Percentiles rank a stretch among this genome's conserved stretches.
phyloP scores from a whole-genome alignment of 176 grass and related monocot genomes.

The Carex kokanica region DNA sequence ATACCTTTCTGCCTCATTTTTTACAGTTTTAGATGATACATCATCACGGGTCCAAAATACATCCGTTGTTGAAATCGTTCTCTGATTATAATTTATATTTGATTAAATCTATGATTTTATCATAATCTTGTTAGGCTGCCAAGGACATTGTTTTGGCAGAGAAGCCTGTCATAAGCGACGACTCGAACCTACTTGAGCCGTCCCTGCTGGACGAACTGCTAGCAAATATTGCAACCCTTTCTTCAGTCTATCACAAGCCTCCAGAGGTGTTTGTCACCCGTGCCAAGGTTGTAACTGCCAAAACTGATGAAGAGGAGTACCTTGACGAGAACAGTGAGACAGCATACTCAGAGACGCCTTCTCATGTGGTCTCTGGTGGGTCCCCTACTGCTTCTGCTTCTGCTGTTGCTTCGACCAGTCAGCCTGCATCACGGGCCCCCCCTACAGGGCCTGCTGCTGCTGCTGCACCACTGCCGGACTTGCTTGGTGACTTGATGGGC shows the following conservation, averaged over 20 bases:
- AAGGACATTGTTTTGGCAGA: constrained; percentile 99
- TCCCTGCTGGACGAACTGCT: constrained; percentile 96
- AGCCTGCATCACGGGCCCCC: constrained; percentile 40
- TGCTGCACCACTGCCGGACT: constrained; percentile 74
- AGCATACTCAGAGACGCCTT: constrained; percentile 79
- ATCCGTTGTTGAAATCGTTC: neutral
- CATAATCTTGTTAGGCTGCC: constrained; percentile 57
- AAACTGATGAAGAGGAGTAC: constrained; percentile 82
- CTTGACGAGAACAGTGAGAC: constrained; percentile 63
- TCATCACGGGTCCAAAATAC: neutral
- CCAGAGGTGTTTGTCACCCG: constrained; percentile 88
- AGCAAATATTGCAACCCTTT: constrained; percentile 95
- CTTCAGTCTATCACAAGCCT: constrained; percentile 97
- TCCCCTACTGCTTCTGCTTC: constrained; percentile 51
- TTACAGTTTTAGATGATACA: neutral
- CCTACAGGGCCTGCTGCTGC: constrained; percentile 38
- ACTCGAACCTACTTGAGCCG: constrained; percentile 81
- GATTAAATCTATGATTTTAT: constrained; percentile 8
- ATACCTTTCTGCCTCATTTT: neutral
- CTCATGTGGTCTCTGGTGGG: constrained; percentile 71
- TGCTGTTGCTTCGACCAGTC: constrained; percentile 42
- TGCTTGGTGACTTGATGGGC: constrained; percentile 92
- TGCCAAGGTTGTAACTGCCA: constrained; percentile 61
- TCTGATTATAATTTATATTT: neutral
- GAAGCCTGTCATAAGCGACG: constrained; percentile 98